Evolutionary conservation across 495 filamentous ascomycete species (phyloP).

Genomic region (Coniosporium apollinis): DNA sequence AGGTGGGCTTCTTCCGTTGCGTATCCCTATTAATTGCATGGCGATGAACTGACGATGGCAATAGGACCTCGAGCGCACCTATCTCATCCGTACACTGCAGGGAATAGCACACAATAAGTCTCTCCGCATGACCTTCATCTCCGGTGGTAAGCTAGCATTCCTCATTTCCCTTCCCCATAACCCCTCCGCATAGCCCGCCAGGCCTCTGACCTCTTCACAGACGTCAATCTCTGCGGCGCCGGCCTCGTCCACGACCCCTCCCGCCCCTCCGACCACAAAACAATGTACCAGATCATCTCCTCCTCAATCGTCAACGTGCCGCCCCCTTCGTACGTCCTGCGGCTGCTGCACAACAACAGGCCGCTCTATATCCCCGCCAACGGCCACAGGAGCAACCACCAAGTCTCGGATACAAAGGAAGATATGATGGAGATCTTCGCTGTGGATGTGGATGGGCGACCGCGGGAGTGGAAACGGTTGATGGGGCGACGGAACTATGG

Average conservation of each 20-base stretch:
- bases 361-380: conserved; percentile 80
- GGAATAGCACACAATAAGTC: conserved; percentile 87
- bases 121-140: conserved; percentile 89
- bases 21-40: no score
- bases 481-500: conserved; percentile 91
- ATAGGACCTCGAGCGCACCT: conserved; percentile 88
- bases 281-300: conserved; percentile 96
- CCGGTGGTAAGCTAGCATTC: conserved; percentile 42
- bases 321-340: conserved; percentile 66
- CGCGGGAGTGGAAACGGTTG: conserved; percentile 68
- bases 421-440: conserved; percentile 99
- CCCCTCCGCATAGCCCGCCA: background rate
- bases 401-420: conserved; percentile 76
- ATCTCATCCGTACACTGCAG: conserved; percentile 88
- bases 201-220: conserved; percentile 16
- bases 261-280: conserved; percentile 87
- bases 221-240: conserved; percentile 82
- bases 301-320: conserved; percentile 83
- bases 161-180: conserved; percentile 1
- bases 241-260: conserved; percentile 88
- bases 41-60: no score
- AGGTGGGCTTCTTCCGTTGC: conserved; percentile 33
- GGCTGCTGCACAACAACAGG: conserved; percentile 83
- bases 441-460: conserved; percentile 62
- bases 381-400: conserved; percentile 52